Percentiles rank a stretch among this genome's conserved stretches.
These are phyloP conservation scores for Aspergillus fumigatiaffinis DNA, from an alignment of 2,329 filamentous ascomycete species.

Conservation along the genomic window DNA sequence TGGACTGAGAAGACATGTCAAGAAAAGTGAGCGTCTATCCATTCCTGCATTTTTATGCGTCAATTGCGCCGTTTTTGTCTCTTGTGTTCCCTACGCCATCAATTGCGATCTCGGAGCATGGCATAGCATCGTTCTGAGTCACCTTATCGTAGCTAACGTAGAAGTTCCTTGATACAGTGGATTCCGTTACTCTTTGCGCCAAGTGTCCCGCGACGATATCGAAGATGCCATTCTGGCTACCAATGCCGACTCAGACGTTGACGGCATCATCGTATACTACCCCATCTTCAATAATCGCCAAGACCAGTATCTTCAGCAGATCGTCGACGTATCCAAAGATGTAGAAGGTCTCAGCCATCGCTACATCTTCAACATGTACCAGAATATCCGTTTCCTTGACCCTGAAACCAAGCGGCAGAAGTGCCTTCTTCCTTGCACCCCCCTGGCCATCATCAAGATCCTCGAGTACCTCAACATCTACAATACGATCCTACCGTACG, in stretches of 20 bases:
- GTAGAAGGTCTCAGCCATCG: constrained; percentile 92
- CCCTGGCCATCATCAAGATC: constrained; percentile 93
- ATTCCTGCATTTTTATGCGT: constrained; percentile 3
- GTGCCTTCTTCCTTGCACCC: constrained; percentile 91
- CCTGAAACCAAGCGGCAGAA: constrained; percentile 64
- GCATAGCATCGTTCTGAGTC: constrained; percentile 1
- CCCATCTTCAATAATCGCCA: constrained; percentile 89
- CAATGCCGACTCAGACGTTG: constrained; percentile 71
- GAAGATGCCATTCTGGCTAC: constrained; percentile 84
- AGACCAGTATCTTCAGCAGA: constrained; percentile 94
- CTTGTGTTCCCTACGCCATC: constrained; percentile 17
- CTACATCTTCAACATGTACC: constrained; percentile 99
- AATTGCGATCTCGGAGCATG: constrained; percentile 14
- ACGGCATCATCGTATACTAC: constrained; percentile 97
- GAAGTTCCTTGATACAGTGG: constrained; percentile 54
- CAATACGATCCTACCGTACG: constrained; percentile 88
- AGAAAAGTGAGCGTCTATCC: constrained; percentile 71
- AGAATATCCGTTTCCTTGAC: constrained; percentile 94
- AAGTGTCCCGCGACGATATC: constrained; percentile 79
- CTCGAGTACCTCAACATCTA: constrained; percentile 94
- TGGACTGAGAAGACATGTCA: constrained; percentile 95
- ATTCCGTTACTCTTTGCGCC: constrained; percentile 81
- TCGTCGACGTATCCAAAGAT: constrained; percentile 84
- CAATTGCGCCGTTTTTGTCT: constrained; percentile 9
- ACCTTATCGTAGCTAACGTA: constrained; percentile 18